Conservation (phyloP, 345 rosid genomes). For the Passiflora organensis region DNA sequence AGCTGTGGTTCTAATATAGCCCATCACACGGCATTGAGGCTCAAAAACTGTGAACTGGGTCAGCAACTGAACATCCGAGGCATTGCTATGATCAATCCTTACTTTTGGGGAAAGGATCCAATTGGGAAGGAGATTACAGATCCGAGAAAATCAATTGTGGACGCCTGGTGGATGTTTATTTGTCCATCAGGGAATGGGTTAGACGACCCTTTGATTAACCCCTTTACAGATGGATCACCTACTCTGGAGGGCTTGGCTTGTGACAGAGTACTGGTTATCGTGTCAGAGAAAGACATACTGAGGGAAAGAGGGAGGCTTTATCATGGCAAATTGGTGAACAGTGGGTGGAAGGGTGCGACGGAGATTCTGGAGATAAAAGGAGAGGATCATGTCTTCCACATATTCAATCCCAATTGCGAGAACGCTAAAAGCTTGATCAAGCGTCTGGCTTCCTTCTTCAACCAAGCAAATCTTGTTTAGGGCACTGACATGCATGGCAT, state of each 20-base stretch:
- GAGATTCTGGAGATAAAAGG: conserved; percentile 31
- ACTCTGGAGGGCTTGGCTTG: conserved; percentile 42
- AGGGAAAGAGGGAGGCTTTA: conserved; percentile 40
- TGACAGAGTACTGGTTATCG: conserved; percentile 30
- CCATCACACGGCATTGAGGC: no score
- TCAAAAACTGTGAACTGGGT: no score
- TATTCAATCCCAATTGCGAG: conserved; percentile 20
- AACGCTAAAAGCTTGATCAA: conserved; percentile 15
- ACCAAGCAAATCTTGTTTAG: neutral
- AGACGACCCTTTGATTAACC: conserved; percentile 76
- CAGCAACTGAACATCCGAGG: no score
- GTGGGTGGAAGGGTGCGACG: conserved; percentile 41
- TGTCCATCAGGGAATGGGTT: conserved; percentile 61
- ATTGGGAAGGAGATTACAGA: conserved; percentile 11
- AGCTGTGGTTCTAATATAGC: conserved; percentile 6
- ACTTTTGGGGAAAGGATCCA: no score
- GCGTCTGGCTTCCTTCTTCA: neutral
- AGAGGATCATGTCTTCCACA: conserved; percentile 45
- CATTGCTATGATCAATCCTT: no score
- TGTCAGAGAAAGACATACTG: conserved; percentile 34
- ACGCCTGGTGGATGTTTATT: conserved; percentile 71
- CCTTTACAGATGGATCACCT: conserved; percentile 52
- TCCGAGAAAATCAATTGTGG: conserved; percentile 56
- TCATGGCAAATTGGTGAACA: conserved; percentile 24
- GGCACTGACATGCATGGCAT: no score